phyloP scores from a whole-genome alignment of 2,329 filamentous ascomycete genomes.

The Emmonsia crescens region DNA sequence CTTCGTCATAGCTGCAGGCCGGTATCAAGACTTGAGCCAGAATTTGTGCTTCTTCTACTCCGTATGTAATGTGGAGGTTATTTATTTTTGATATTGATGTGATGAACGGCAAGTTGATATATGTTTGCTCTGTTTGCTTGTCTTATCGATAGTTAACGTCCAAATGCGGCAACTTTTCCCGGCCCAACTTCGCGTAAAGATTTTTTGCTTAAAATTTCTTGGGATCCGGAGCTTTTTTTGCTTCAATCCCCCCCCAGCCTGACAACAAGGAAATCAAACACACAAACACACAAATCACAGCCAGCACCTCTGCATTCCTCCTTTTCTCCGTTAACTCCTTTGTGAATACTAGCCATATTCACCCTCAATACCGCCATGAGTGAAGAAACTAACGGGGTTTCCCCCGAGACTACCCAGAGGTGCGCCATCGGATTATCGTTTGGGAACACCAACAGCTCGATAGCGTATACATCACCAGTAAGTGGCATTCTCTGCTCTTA shows the following conservation, averaged over 20 bases:
- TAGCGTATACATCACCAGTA: conserved; percentile 68
- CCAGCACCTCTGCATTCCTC: background rate
- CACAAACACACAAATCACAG: background rate
- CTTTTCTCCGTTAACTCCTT: background rate
- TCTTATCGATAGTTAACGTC: background rate
- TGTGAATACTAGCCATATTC: background rate
- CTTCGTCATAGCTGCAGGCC: conserved; percentile 1
- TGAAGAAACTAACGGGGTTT: conserved; percentile 44
- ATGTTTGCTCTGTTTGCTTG: conserved; percentile 5
- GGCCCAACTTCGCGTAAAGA: conserved; percentile 1
- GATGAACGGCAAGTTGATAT: background rate
- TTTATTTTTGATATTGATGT: background rate
- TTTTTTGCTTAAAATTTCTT: conserved; percentile 5
- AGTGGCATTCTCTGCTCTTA: conserved; percentile 15
- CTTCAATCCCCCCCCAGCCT: background rate
- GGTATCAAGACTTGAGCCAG: background rate
- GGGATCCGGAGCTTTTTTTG: background rate
- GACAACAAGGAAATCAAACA: background rate
- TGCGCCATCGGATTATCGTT: conserved; percentile 90
- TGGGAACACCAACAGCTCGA: conserved; percentile 97
- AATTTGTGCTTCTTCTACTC: background rate
- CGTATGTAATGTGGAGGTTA: too few species aligned
- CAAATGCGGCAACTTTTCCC: background rate
- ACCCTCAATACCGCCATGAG: conserved; percentile 25
- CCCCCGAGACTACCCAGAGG: conserved; percentile 38